Evolutionary conservation across 2,329 filamentous ascomycete genomes (phyloP).

Genomic region (Alternaria sp.): DNA sequence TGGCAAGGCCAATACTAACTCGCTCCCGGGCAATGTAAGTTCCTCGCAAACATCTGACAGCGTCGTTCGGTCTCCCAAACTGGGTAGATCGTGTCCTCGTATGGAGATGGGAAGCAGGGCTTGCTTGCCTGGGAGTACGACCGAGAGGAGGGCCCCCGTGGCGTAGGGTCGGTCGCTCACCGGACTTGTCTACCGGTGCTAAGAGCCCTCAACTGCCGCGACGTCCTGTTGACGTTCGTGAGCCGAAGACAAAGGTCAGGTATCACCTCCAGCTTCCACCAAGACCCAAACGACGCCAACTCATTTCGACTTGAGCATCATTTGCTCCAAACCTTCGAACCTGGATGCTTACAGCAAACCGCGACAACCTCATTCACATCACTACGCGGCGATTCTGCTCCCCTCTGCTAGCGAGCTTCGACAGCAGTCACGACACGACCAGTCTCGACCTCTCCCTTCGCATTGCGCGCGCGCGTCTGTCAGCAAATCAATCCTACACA

Average conservation of each 20-base stretch:
- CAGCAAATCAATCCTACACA: not conserved
- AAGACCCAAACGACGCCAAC: not conserved
- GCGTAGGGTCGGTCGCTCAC: conserved; percentile 9
- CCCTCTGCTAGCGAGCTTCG: not conserved
- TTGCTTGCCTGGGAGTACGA: conserved; percentile 1
- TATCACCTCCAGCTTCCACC: not conserved
- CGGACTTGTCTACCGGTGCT: conserved; percentile 5
- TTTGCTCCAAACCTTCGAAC: not conserved
- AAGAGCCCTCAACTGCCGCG: conserved; percentile 10
- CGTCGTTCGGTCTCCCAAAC: not conserved
- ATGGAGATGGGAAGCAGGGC: not conserved
- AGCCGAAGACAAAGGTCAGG: not conserved
- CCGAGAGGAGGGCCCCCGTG: conserved; percentile 14
- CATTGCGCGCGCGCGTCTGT: not conserved
- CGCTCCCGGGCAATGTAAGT: not conserved
- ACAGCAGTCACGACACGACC: not conserved
- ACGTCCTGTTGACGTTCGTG: not conserved
- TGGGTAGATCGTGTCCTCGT: not conserved
- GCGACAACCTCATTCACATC: not conserved
- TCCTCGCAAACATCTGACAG: not conserved
- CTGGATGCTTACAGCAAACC: not conserved
- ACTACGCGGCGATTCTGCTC: not conserved
- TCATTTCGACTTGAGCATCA: not conserved
- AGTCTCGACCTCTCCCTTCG: not conserved
- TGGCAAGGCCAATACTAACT: not conserved